These are phyloP conservation scores for Yarrowia porcina DNA, from an alignment of 805 yeast genomes.

Conservation along the genomic window DNA sequence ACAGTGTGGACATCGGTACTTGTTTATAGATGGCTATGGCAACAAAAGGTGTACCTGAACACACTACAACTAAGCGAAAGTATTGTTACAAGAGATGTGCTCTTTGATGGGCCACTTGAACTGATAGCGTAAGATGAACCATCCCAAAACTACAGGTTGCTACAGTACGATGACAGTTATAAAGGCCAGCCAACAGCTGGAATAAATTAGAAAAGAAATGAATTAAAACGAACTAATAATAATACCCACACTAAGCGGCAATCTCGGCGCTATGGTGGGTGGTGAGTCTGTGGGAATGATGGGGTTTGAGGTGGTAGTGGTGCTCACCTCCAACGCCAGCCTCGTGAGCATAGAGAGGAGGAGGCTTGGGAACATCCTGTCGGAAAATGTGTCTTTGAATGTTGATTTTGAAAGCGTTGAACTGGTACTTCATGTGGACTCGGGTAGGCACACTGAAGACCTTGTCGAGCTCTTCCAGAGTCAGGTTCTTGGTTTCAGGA, in stretches of 20 bases:
- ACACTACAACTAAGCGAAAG: too few species aligned
- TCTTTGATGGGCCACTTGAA: too few species aligned
- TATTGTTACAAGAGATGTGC: too few species aligned
- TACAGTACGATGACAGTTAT: too few species aligned
- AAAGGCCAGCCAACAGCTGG: too few species aligned
- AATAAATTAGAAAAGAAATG: too few species aligned
- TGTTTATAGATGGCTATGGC: too few species aligned
- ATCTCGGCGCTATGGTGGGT: not conserved
- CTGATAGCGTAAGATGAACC: too few species aligned
- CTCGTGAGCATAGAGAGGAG: conserved; percentile 22
- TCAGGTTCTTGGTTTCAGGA: conserved; percentile 68
- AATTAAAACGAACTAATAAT: too few species aligned
- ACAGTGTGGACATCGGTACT: too few species aligned
- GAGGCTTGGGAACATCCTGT: conserved; percentile 28
- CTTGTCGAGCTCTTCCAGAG: conserved; percentile 74
- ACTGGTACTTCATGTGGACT: conserved; percentile 53
- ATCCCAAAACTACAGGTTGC: too few species aligned
- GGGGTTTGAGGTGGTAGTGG: not conserved
- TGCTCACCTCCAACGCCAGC: not conserved
- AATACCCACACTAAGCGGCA: not conserved
- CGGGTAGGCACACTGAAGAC: conserved; percentile 58
- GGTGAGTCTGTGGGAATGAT: not conserved
- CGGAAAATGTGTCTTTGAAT: conserved; percentile 30
- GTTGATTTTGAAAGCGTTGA: conserved; percentile 36
- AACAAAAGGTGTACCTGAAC: too few species aligned